Conservation (phyloP, 2,329 filamentous ascomycete species). For the Corinectria fuckeliana region DNA sequence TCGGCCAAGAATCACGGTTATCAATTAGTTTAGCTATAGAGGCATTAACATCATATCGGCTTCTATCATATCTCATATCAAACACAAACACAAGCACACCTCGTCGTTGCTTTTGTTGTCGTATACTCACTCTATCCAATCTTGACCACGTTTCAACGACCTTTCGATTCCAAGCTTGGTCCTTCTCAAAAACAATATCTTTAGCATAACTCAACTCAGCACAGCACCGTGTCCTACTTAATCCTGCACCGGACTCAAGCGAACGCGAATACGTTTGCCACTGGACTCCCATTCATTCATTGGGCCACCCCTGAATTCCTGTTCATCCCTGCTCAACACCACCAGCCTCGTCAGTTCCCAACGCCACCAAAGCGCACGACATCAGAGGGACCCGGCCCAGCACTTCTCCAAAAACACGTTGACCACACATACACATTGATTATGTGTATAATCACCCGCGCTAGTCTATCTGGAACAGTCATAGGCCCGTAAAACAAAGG, state of each 20-base stretch:
- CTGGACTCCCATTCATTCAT: conserved; percentile 17
- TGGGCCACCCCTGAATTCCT: conserved; percentile 19
- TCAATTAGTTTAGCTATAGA: too few relatives aligned
- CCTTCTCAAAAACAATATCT: neutral
- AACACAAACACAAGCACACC: neutral
- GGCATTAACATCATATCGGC: neutral
- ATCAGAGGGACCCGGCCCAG: conserved; percentile 9
- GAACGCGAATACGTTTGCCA: neutral
- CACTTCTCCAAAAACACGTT: conserved; percentile 20
- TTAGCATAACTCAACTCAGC: neutral
- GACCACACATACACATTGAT: conserved; percentile 8
- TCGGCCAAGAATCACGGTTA: neutral
- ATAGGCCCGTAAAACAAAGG: conserved; percentile 20
- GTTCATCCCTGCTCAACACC: conserved; percentile 31
- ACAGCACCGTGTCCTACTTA: neutral
- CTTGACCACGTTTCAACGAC: neutral
- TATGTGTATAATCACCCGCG: conserved; percentile 15
- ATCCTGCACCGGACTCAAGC: conserved; percentile 6
- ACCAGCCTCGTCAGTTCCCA: conserved; percentile 27
- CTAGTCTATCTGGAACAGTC: conserved; percentile 20
- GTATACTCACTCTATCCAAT: conserved; percentile 10
- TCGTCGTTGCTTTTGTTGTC: conserved; percentile 2
- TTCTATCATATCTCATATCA: neutral
- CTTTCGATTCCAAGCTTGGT: neutral
- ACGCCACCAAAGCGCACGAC: conserved; percentile 24